Evolutionary conservation across 257 asterid species (phyloP), one percentile per base, ranked within the genome.

Genomic region (Nicotiana undulata): DNA sequence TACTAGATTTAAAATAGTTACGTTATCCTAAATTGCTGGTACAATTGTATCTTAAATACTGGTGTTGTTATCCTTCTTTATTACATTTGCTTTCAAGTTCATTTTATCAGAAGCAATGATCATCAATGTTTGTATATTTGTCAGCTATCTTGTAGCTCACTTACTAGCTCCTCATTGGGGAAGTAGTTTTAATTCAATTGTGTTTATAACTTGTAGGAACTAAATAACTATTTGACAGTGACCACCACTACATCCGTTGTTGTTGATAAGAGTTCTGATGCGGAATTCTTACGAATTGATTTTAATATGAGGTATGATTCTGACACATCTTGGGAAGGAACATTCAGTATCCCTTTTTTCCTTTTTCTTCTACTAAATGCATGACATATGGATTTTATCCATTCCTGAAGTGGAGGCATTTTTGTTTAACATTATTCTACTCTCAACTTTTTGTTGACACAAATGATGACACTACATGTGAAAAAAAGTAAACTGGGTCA

Each of bases 231-330:
- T 90, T 60, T 96, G 88, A 82, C 85, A 28, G 88, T 89, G 86
- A 91, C 86, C 89, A 90, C 98, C 80, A 82, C 96, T 16, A 92
- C 98, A 80, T 80, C 97, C n/a, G 81, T 94, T 40, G 80, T 96
- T 3, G 92, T 96, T 84, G 99, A 94, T 88, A 87, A 92, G 86
- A 94, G 99, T 87, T 84, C 98, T 82, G 97, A 94, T 87, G 97
- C 91, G 77, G 97, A 94, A 82, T 89, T 94, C 79, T 84, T 94
- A 84, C 92, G 93, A 68, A 92, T 94, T 83, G 97, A 92, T 86
- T 96, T 96, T 85, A 90, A 94, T 88, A 88, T 96, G 51, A 96
- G 99, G 99, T 90, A 90, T 31, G 59, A 75, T 82, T 82, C 61
- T 26, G 29, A 22, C 24, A 46, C 15, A 46, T 46, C 24, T 24